These are phyloP conservation scores for Eucalyptus tenuipes DNA, from an alignment of 345 rosid species.

Conservation along the genomic window DNA sequence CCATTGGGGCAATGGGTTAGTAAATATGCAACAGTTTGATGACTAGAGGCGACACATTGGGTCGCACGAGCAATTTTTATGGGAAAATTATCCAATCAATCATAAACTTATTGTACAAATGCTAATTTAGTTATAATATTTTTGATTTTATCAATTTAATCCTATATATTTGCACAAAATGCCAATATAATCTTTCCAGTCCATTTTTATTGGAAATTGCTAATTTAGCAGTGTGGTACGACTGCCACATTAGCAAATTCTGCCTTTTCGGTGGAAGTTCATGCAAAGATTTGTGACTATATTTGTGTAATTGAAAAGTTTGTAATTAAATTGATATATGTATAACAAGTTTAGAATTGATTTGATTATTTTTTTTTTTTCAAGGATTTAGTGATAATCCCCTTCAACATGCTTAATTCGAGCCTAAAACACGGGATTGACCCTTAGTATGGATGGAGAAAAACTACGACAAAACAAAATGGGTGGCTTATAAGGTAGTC, in stretches of 20 bases:
- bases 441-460: background rate
- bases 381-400: background rate
- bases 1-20: background rate
- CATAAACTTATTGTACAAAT: background rate
- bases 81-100: background rate
- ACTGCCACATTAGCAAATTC: background rate
- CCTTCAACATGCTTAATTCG: background rate
- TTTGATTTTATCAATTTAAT: background rate
- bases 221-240: background rate
- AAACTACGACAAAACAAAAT: background rate
- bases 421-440: background rate
- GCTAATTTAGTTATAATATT: background rate
- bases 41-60: background rate
- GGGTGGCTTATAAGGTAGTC: background rate
- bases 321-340: background rate
- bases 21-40: background rate
- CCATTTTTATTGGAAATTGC: background rate
- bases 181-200: fast-evolving
- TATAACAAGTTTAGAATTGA: background rate
- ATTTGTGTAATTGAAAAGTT: background rate
- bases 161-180: background rate
- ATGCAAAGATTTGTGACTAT: background rate
- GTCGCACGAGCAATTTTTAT: background rate
- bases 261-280: too few species aligned
- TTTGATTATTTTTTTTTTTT: background rate